These are phyloP conservation scores for Geoglossum glabrum DNA, from an alignment of 495 filamentous ascomycete species.

Conservation along the genomic window DNA sequence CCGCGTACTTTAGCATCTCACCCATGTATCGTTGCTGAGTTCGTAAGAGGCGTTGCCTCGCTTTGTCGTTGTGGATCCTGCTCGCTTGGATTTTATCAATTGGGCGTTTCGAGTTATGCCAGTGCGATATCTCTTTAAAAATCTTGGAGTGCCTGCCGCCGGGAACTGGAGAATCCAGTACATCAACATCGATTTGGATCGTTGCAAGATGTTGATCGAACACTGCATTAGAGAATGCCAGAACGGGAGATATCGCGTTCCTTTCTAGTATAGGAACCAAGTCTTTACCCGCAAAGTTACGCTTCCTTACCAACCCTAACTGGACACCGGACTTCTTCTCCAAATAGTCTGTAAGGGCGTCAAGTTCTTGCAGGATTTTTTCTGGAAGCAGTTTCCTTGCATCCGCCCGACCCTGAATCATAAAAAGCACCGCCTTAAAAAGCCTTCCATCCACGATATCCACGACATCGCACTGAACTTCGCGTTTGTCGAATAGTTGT, in stretches of 20 bases:
- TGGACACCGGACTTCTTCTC: conserved; percentile 13
- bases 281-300: conserved; percentile 8
- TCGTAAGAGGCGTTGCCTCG: conserved; percentile 14
- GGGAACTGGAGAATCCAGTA: conserved; percentile 5
- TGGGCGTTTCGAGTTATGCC: conserved; percentile 38
- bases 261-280: conserved; percentile 11
- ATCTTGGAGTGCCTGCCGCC: conserved; percentile 13
- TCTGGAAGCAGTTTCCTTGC: conserved; percentile 1
- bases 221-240: conserved; percentile 38
- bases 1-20: conserved; percentile 47
- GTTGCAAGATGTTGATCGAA: conserved; percentile 36
- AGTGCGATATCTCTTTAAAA: conserved; percentile 41
- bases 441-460: conserved; percentile 50
- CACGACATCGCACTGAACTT: conserved; percentile 26
- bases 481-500: conserved; percentile 5
- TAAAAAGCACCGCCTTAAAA: conserved; percentile 17
- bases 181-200: conserved; percentile 25
- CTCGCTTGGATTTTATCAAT: conserved; percentile 17
- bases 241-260: conserved; percentile 16
- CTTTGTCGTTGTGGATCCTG: background rate
- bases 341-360: conserved; percentile 8
- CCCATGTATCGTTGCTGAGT: conserved; percentile 34
- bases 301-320: conserved; percentile 19
- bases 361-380: conserved; percentile 5
- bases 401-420: background rate